Base-by-base conservation (phyloP, 352 stramenopile species). In the Phytophthora fragariae region DNA sequence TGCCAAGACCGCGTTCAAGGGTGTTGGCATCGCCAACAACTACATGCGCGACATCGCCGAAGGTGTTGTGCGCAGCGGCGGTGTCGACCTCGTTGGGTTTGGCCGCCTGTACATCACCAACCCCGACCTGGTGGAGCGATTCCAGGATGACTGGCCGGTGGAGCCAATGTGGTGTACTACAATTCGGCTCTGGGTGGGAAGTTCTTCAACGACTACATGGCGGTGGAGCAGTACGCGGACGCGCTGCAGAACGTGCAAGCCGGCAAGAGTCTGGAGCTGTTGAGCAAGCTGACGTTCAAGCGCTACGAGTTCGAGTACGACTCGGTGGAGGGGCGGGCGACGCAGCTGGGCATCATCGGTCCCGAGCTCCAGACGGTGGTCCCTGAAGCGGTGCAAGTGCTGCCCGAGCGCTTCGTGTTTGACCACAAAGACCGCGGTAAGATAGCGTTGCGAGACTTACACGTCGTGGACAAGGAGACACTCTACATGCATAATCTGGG, bases 401-500 rank as follows among this genome's bases (percentile, higher is more conserved):
- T 91, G 19, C 64, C 85, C 8, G 62, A 92, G 69, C 80, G 88
- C 21, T 77, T 88, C 31, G 77, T 94, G 39, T 80, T 88, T 37
- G 74, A 90, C 62, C 73, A 77, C 10, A 58, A 77, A 53, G 79
- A 73, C 1, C 76, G 83, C n/a, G 68, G 86, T 21, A 90, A 85
- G 33, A 73, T 98, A 2, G 71, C 84, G 10, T 55, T 98, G 29
- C 82, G 90, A 49, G 89, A 98, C 68, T 87, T 97, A 65, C 86
- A 94, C 33, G 82, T 93, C 2, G 83, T 98, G 7, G 93, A 98
- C 24, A 90, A 85, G 33, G 72, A 97, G 2, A 70, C 84, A 11
- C 57, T 98, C 5, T 98, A 98, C 69, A 97, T 98, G 92, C 91
- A 98, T 82, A 96, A 90, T 59, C 73, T 98, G 11, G 93, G 81